A percentile compares a stretch with the other conserved stretches of the same genome.
Evolutionary conservation across 2,329 filamentous ascomycete genomes (phyloP).

Genomic region (Xylogone sp.): DNA sequence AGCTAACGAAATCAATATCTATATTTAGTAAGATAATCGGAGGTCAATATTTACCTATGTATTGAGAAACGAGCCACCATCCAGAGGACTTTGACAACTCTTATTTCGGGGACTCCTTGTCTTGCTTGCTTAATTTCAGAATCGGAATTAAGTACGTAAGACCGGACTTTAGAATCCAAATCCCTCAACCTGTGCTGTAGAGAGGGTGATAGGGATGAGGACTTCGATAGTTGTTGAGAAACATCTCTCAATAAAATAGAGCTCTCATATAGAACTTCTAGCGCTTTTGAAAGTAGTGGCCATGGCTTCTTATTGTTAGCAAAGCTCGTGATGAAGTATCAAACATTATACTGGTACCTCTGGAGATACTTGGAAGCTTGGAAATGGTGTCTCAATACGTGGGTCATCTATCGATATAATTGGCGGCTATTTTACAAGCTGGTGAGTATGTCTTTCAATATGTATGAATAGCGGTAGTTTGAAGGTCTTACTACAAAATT

Average conservation of each 20-base stretch:
- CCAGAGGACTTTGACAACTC: neutral
- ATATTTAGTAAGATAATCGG: neutral
- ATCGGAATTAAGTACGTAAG: neutral
- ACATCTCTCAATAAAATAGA: neutral
- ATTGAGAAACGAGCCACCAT: neutral
- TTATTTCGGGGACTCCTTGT: neutral
- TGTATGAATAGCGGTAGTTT: neutral
- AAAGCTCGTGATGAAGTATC: neutral
- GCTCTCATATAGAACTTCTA: neutral
- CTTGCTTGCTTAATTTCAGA: neutral
- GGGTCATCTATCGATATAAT: neutral
- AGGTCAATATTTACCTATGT: conserved; percentile 27
- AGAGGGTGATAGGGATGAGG: neutral
- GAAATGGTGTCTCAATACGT: neutral
- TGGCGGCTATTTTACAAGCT: neutral
- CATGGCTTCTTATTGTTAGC: neutral
- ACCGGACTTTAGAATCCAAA: neutral
- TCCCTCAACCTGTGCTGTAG: neutral
- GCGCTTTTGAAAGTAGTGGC: neutral
- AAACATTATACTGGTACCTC: neutral
- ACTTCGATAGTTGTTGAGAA: neutral
- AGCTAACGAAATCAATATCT: neutral
- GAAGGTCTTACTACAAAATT: neutral
- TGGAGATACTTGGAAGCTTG: neutral
- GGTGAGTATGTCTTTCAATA: neutral